Evolutionary conservation across 164 flowering plant species (phyloP), one percentile per base, ranked within the genome.

Genomic region (Vitis rupestris): DNA sequence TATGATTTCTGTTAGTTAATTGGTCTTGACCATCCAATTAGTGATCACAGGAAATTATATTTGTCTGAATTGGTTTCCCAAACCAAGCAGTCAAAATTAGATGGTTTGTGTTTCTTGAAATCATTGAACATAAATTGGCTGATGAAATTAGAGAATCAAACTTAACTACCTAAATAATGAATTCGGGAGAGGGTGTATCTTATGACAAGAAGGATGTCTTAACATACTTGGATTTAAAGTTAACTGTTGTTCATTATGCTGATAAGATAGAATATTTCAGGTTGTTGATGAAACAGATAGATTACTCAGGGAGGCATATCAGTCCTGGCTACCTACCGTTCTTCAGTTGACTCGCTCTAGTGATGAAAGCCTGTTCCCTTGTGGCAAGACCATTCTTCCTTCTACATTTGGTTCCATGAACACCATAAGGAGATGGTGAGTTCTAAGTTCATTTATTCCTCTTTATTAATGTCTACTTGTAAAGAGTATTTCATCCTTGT

Each of bases 241-340:
- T 37, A 37, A 37, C 44, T 37, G 7, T 37, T 37, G 44, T 37
- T 37, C 11, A 6, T 8, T 65, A 8, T 49, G 27, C 29, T 76
- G 62, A 67, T 59, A 52, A 54, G 10, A 11, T n/a, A 11, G 29
- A 60, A 44, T 37, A 9, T 69, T 61, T 68, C 79, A 94, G 98
- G 98, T 94, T 67, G 91, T 94, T 78, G 97, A 94, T 78, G 97
- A 94, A 87, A 89, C 94, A 55, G 97, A 94, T 62, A 75, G 97
- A 64, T 70, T 94, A 53, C 91, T 94, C 17, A 80, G 97, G 74
- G 98, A 94, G 75, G 86, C 97, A 47, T 94, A 94, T 69, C 98
- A 94, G 73, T 86, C 97, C n/a, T 94, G 96, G 97, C 80, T 94
- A 66, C 97, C 97, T 17, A 85, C 92, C 49, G 93, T 94, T 68